Evolutionary conservation across 176 grass and related monocot species (phyloP), one percentile per base, ranked within the genome.

Genomic region (Carex scoparia): DNA sequence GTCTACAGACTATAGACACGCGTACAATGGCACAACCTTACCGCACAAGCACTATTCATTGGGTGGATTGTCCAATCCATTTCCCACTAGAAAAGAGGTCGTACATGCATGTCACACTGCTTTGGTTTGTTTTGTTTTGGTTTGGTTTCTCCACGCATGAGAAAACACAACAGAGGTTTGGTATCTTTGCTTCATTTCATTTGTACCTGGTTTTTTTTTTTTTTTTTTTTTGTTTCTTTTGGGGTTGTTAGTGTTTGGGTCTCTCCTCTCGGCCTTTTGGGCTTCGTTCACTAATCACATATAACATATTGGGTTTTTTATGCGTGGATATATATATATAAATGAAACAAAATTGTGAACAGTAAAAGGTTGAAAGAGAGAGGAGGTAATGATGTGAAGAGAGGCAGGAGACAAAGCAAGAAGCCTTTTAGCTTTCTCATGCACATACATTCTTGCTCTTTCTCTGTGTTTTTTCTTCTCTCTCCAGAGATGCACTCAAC

Each of bases 351-450:
- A 65, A n/a, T 32, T 27, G 81, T 54, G 40, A 66, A 83, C 81
- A 83, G 81, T 83, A 42, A 83, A 83, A 56, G 51, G 48, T 77
- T 78, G 74, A 63, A 67, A 66, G 62, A 55, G n/a, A 66, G 33
- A 68, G 48, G 19, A 33, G 32, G 48, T 66, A 82, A 66, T 67
- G 38, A 69, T 83, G 81, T 65, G 79, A 66, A 63, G 15, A 83
- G 35, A 32, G 61, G 4, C 61, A 83, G 81, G 81, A 68, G 62
- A 83, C 81, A 83, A 83, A 68, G 81, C 38, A 83, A 83, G 81
- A 83, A 68, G 63, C 81, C 81, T 83, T 83, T 83, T 83, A 68
- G 61, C 81, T 83, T 68, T 83, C 81, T 83, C 40, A 83, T 66
- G 38, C 64, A 66, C 79, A 63, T 30, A 59, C 37, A 62, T 35